phyloP scores from a whole-genome alignment of 371 early-diverging fungal genomes.

The Umbelopsis sp. region DNA sequence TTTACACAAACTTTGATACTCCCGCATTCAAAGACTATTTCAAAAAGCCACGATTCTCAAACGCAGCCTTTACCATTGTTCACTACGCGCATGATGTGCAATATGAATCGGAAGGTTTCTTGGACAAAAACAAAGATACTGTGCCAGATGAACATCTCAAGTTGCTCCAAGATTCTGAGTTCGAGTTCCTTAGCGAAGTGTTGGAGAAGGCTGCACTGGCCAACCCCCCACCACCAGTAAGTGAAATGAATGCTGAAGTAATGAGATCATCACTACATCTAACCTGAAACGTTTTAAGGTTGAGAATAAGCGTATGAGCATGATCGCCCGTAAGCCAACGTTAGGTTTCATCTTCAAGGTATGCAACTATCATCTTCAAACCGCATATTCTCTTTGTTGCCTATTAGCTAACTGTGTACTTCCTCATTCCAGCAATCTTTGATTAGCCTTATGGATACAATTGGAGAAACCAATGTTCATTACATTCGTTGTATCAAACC shows the following conservation, averaged over 20 bases:
- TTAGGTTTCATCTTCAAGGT: constrained; percentile 86
- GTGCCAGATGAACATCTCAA: constrained; percentile 91
- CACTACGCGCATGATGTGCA: constrained; percentile 94
- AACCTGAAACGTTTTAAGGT: constrained; percentile 12
- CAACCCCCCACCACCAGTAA: constrained; percentile 43
- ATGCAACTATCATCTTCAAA: neutral
- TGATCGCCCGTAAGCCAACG: constrained; percentile 77
- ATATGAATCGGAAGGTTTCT: constrained; percentile 93
- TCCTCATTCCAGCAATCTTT: constrained; percentile 62
- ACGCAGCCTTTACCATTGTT: constrained; percentile 78
- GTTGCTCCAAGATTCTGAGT: constrained; percentile 69
- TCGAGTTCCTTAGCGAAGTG: constrained; percentile 80
- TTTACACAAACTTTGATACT: constrained; percentile 77
- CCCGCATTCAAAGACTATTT: constrained; percentile 79
- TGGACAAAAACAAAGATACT: constrained; percentile 99
- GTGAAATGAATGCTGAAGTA: constrained; percentile 19
- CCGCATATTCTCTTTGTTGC: neutral
- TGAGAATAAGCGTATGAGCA: constrained; percentile 54
- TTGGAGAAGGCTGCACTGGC: constrained; percentile 58
- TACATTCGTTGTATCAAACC: constrained; percentile 99
- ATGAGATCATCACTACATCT: constrained; percentile 23
- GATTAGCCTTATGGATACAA: constrained; percentile 92
- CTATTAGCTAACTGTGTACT: neutral
- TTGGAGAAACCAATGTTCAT: constrained; percentile 89
- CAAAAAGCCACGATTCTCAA: constrained; percentile 88